phyloP scores from a whole-genome alignment of 2,329 filamentous ascomycete species.

The Pseudocercospora macadamiae region DNA sequence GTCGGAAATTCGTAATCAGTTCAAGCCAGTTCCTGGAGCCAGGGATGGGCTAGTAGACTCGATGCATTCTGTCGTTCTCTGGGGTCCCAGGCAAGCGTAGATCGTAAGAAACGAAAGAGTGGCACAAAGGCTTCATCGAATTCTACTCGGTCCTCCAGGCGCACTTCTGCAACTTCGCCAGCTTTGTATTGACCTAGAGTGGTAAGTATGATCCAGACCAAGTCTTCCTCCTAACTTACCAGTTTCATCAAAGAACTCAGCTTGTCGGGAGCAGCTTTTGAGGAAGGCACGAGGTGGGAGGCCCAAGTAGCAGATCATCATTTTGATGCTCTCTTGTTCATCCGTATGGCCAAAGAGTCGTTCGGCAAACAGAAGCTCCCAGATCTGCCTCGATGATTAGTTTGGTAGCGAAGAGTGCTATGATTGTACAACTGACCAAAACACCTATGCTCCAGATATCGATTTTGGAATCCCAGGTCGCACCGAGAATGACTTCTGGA shows the following conservation, averaged over 20 bases:
- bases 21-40: no score
- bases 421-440: constrained; percentile 15
- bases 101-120: constrained; percentile 13
- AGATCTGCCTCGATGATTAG: constrained; percentile 1
- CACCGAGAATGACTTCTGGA: constrained; percentile 24
- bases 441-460: constrained; percentile 27
- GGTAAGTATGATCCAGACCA: neutral
- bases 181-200: constrained; percentile 6
- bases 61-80: constrained; percentile 10
- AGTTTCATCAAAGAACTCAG: constrained; percentile 1
- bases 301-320: constrained; percentile 9
- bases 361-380: constrained; percentile 7
- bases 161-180: neutral
- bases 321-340: neutral
- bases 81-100: constrained; percentile 16
- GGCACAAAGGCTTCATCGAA: neutral
- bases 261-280: neutral
- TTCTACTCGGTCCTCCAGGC: constrained; percentile 14
- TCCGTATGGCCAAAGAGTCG: constrained; percentile 9
- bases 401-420: neutral
- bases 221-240: neutral
- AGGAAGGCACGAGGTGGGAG: neutral
- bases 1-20: no score
- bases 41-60: constrained; percentile 11
- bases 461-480: constrained; percentile 23